Base-by-base conservation (phyloP, 129 eudicot species). In the Daucus carota region DNA sequence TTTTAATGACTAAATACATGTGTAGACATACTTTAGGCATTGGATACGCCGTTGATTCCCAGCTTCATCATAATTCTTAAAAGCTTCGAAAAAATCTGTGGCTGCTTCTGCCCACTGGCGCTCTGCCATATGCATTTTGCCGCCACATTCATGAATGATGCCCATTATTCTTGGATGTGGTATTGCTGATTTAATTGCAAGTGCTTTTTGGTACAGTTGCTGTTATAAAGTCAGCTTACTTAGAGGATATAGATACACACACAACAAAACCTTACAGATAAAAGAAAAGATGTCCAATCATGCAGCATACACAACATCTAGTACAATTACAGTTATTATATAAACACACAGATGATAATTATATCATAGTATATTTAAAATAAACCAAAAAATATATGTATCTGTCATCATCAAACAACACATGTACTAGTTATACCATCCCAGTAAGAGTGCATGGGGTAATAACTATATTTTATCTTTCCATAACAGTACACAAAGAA, bases 111-210 rank as follows among this genome's bases (percentile, higher is more conserved):
- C 90, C 99, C 99, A 95, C 83, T 88, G 97, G 41, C 99, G 94
- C 83, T 95, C 99, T 52, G 96, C 96, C 99, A 95, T 95, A 72
- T 95, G 99, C 99, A 95, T 95, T 80, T 95, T 95, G 45, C 99
- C 99, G 40, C 99, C 99, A 83, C 97, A 95, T 79, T 95, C 99
- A 52, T 88, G 99, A 79, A 95, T 92, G 67, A 95, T 95, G 32
- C 97, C 99, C 97, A 95, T 95, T 72, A 95, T 92, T 81, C 99
- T 92, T 20, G 99, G 99, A 81, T 95, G 99, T 18, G 99, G 97
- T 65, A 95, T 95, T 47, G 99, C 99, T 81, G 99, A 95, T 75
- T 95, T 95, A 59, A 95, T 86, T 41, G 97, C 80, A 22, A 95
- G 83, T 73, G 99, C 99, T 76, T 90, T 95, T 78, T 84, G 97